A percentile compares a stretch with the other conserved stretches of the same genome.
phyloP scores from a whole-genome alignment of 2,329 filamentous ascomycete species.

The Cladosporium colombiae region DNA sequence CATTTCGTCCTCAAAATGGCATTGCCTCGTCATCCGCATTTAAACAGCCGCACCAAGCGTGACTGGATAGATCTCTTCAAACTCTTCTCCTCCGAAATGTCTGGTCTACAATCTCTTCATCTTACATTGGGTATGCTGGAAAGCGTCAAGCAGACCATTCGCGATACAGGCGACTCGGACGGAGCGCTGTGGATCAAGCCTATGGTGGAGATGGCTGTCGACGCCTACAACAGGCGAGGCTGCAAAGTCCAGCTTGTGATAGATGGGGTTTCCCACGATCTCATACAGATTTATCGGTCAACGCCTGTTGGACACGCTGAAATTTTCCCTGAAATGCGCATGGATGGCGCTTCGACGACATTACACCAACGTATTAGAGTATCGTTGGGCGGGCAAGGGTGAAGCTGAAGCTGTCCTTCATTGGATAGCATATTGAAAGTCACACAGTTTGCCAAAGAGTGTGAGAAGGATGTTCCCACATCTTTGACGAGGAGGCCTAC shows the following conservation, averaged over 20 bases:
- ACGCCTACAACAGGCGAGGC: constrained; percentile 29
- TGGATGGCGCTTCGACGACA: constrained; percentile 26
- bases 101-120: constrained; percentile 32
- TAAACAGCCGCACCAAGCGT: constrained; percentile 33
- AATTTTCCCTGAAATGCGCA: constrained; percentile 22
- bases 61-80: constrained; percentile 36
- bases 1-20: constrained; percentile 35
- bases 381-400: constrained; percentile 26
- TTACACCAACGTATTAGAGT: constrained; percentile 33
- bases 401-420: not conserved
- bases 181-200: constrained; percentile 33
- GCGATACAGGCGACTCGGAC: constrained; percentile 29
- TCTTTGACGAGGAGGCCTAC: not conserved
- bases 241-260: constrained; percentile 35
- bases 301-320: constrained; percentile 12
- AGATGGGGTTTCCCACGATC: constrained; percentile 29
- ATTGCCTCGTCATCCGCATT: constrained; percentile 34
- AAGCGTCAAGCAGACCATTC: constrained; percentile 33
- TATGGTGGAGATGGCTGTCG: constrained; percentile 34
- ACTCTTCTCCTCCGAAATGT: constrained; percentile 35
- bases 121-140: constrained; percentile 34
- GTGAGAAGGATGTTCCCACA: not conserved
- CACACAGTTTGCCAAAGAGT: not conserved
- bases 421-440: not conserved
- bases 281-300: constrained; percentile 26